phyloP scores from a whole-genome alignment of 148 eudicot species.

The Vaccinium macrocarpon region DNA sequence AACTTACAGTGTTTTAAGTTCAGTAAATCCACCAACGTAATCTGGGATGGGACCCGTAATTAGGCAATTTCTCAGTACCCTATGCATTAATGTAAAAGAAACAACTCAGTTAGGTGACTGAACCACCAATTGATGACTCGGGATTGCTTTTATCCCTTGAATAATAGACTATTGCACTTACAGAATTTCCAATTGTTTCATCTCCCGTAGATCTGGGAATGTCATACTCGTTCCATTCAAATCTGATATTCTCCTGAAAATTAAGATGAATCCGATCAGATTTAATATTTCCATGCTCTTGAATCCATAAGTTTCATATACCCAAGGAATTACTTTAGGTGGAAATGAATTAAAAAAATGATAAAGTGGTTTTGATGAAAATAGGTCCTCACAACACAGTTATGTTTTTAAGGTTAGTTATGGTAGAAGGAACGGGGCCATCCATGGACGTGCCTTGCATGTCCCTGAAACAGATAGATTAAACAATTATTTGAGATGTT shows the following conservation, averaged over 20 bases:
- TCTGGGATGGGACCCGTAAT: slow-evolving; percentile 52
- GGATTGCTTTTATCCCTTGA: not conserved
- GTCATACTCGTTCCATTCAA: slow-evolving; percentile 32
- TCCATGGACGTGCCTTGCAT: slow-evolving; percentile 74
- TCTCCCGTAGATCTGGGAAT: slow-evolving; percentile 50
- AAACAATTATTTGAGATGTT: not conserved
- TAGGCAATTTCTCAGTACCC: slow-evolving; percentile 73
- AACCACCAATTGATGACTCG: not conserved
- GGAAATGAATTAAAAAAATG: not conserved
- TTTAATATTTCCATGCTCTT: not conserved
- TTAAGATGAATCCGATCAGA: slow-evolving; percentile 18
- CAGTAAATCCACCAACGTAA: slow-evolving; percentile 35
- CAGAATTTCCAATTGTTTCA: slow-evolving; percentile 40
- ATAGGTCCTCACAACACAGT: slow-evolving; percentile 45
- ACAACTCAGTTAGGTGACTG: not conserved
- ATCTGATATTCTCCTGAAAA: slow-evolving; percentile 77
- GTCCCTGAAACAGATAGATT: slow-evolving; percentile 40
- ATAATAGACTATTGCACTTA: slow-evolving; percentile 34
- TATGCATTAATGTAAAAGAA: slow-evolving; percentile 26
- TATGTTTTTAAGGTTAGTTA: slow-evolving; percentile 47
- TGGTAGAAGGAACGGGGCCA: slow-evolving; percentile 74
- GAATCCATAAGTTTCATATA: slow-evolving; percentile 8
- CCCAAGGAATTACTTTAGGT: not conserved
- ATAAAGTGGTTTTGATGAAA: not conserved
- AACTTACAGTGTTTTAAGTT: slow-evolving; percentile 23